Base-by-base conservation (phyloP, 345 rosid species). In the Murraya koenigii region DNA sequence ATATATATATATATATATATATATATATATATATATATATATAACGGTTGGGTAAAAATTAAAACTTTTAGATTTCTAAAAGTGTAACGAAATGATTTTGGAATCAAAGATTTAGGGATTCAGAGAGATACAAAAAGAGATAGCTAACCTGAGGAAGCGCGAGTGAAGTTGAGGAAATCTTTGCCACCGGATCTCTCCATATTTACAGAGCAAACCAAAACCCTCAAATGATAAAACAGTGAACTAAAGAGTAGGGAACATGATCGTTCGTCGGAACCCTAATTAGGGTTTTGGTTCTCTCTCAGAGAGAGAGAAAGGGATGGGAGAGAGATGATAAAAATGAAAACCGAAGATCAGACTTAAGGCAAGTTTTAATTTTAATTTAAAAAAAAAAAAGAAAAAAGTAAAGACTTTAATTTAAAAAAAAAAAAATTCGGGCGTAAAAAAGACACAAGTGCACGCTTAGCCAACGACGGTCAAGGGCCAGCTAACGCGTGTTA, bases 171-270 rank as follows among this genome's bases (percentile, higher is more conserved):
- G 84, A 65, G 83, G 81, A 75, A 82, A 76, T 76, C 87, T 64
- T 81, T 89, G 72, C 85, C 79, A 60, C 83, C 78, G 78, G 92
- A 87, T 91, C 92, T 88, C 84, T 91, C 93, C 95, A 91, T 91
- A 77, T 66, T 76, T 80, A 80, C 79, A 75, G 33, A 75, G 56
- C 44, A 28, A 79, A 81, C 60, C 77, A 76, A 75, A 81, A 74
- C 78, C 82, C 84, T 71, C 74, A 58, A 71, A 36, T 69, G 47
- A 7, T 60, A 32, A 14, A 41, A 41, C 33, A 33, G 54, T n/a
- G n/a, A 75, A 19, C 25, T 33, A 81, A 73, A 41, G 60, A 41
- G 74, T 8, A n/a, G 69, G 15, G 71, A 62, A 22, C 63, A 74
- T 74, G 74, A 25, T 10, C 36, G 56, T 65, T 36, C 49, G 69